These are phyloP conservation scores for Metschnikowia colocasiae DNA, from an alignment of 805 yeast species.

Conservation along the genomic window DNA sequence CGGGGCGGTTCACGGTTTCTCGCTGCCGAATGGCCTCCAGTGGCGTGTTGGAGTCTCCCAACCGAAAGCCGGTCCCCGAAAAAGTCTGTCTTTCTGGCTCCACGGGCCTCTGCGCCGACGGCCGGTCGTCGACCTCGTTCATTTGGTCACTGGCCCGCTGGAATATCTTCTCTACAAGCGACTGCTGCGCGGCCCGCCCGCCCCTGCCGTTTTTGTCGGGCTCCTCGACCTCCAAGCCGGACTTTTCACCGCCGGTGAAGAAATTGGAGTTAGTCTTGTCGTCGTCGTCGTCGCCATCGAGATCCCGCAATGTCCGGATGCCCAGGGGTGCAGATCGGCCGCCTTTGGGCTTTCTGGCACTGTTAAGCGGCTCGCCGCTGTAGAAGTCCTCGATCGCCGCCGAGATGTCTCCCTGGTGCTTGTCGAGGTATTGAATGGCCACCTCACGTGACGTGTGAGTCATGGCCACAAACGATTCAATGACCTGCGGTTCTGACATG, in stretches of 20 bases:
- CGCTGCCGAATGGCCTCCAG: slow-evolving; percentile 35
- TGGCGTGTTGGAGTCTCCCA: slow-evolving; percentile 45
- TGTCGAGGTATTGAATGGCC: slow-evolving; percentile 38
- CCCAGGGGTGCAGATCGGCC: slow-evolving; percentile 18
- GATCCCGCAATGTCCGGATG: slow-evolving; percentile 37
- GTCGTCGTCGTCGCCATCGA: slow-evolving; percentile 48
- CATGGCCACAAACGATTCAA: slow-evolving; percentile 35
- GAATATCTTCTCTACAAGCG: slow-evolving; percentile 64
- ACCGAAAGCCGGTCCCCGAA: slow-evolving; percentile 50
- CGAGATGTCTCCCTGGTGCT: slow-evolving; percentile 36
- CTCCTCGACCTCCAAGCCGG: slow-evolving; percentile 76
- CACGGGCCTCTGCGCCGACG: slow-evolving; percentile 24
- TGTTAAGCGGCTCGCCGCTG: slow-evolving; percentile 17
- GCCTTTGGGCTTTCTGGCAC: background rate
- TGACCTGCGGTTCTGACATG: slow-evolving; percentile 20
- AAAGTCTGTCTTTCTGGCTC: slow-evolving; percentile 27
- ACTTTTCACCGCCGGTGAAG: slow-evolving; percentile 70
- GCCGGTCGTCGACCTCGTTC: slow-evolving; percentile 36
- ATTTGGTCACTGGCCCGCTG: slow-evolving; percentile 52
- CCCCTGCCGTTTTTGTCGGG: slow-evolving; percentile 48
- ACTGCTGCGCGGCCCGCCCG: slow-evolving; percentile 29
- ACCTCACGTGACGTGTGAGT: slow-evolving; percentile 33
- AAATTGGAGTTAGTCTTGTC: slow-evolving; percentile 53
- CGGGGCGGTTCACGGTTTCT: slow-evolving; percentile 22
- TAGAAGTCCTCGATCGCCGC: slow-evolving; percentile 42